Evolutionary conservation across 2,329 filamentous ascomycete genomes (phyloP).

Genomic region (Coniochaeta ligniaria): DNA sequence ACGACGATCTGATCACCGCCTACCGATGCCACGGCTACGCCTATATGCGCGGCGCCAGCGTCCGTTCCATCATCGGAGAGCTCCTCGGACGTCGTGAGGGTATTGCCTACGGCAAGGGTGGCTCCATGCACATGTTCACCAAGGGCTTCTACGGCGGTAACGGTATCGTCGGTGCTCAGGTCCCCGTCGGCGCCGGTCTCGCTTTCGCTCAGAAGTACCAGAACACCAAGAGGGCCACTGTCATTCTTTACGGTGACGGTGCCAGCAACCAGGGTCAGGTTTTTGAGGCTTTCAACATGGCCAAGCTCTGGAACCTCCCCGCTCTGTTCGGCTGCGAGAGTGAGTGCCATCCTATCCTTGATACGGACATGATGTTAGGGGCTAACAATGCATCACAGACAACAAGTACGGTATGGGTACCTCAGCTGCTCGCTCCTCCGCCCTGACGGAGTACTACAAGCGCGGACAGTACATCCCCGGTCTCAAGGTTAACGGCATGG

Average conservation of each 20-base stretch:
- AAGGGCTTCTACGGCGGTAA: constrained; percentile 98
- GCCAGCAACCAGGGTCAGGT: constrained; percentile 99
- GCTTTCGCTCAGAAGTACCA: constrained; percentile 97
- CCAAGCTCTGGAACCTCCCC: constrained; percentile 96
- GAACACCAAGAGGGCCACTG: constrained; percentile 74
- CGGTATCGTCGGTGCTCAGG: constrained; percentile 97
- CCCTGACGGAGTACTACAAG: constrained; percentile 99
- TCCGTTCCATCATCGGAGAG: constrained; percentile 93
- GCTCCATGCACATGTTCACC: constrained; percentile 99
- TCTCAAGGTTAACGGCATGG: constrained; percentile 99
- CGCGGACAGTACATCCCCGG: constrained; percentile 99
- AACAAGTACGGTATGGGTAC: constrained; percentile 99
- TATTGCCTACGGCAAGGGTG: constrained; percentile 98
- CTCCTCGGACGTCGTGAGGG: constrained; percentile 90
- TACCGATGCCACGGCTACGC: constrained; percentile 99
- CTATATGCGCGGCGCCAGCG: constrained; percentile 85
- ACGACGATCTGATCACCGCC: constrained; percentile 92
- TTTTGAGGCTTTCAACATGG: constrained; percentile 99
- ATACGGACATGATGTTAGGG: constrained; percentile 12
- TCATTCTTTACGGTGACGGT: constrained; percentile 95
- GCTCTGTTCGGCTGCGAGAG: constrained; percentile 97
- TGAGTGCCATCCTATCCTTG: constrained; percentile 41
- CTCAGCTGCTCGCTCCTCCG: constrained; percentile 85
- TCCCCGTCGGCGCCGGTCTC: constrained; percentile 91
- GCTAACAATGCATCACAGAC: constrained; percentile 53